Conservation (phyloP, 202 grass and related monocot genomes). For the Saccharum hybrid region DNA sequence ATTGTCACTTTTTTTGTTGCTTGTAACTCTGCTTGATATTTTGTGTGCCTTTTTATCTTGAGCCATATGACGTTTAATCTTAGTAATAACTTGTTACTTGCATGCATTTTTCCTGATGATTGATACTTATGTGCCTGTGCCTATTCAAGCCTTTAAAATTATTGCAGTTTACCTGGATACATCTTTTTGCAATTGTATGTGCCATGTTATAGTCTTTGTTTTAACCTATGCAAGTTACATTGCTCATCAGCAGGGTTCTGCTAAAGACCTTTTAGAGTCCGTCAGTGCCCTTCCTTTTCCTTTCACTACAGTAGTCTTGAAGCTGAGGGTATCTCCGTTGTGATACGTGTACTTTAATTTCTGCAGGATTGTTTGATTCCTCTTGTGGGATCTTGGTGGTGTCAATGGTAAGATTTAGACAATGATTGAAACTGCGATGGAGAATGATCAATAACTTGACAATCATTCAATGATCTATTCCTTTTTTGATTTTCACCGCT, state of each 20-base stretch:
- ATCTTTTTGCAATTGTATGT: not conserved
- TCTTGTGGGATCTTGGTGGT: conserved; percentile 78
- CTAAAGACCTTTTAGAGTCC: not conserved
- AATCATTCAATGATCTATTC: conserved; percentile 25
- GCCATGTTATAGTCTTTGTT: not conserved
- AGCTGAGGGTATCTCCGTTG: conserved; percentile 53
- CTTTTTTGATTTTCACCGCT: conserved; percentile 16
- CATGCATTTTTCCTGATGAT: not conserved
- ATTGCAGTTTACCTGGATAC: not conserved
- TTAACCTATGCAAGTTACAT: not conserved
- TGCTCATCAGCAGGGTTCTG: conserved; percentile 18
- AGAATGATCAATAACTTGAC: conserved; percentile 24
- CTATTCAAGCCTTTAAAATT: conserved; percentile 19
- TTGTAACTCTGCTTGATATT: conserved; percentile 16
- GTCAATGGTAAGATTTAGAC: conserved; percentile 77
- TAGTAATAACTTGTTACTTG: too few relatives aligned
- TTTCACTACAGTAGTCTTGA: conserved; percentile 42
- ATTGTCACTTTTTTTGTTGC: conserved; percentile 19
- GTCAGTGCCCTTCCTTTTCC: not conserved
- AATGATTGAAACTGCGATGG: conserved; percentile 36
- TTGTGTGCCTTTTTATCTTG: conserved; percentile 14
- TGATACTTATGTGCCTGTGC: conserved; percentile 5
- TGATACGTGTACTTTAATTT: conserved; percentile 97
- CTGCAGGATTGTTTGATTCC: conserved; percentile 89
- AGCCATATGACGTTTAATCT: not conserved